Evolutionary conservation across 306 rosid genomes (phyloP), one percentile per base, ranked within the genome.

Genomic region (Astragalus membranaceus): DNA sequence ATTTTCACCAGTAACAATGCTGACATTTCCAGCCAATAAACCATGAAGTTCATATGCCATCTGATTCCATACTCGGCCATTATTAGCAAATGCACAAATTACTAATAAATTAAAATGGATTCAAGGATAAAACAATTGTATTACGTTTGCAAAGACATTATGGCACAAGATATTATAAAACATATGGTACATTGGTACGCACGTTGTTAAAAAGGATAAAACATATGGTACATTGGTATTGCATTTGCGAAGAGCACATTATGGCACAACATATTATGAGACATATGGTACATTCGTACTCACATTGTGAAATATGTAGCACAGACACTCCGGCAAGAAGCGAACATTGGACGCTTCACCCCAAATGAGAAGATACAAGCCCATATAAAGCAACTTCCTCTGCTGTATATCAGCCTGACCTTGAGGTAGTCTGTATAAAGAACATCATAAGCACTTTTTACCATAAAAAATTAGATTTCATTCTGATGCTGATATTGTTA

Each of bases 21-120:
- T 94, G 67, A 94, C 99, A 84, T 94, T 88, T 79, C 99, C 99
- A 80, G 99, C 99, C 91, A 94, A 77, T 59, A 94, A 73, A 42
- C 99, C 99, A 77, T 94, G 95, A 46, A 94, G 89, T 81, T 94
- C 99, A 77, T 88, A 87, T 49, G 99, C 99, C 96, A 94, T 94
- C 99, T 94, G 70, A 76, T 64, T 53, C 68, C 71, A 67, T 69
- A 48, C 63, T 54, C 52, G 74, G 53, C 48, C 74, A 35, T 50
- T 42, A 57, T 81, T 80, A 72, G 76, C 76, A 48, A 73, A 55
- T 12, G 41, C 69, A 66, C 14, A 69, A 72, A 47, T 30, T 42
- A 50, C 14, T 12, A 55, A 48, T 37, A 62, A 20, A 33, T 32
- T 62, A 20, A 53, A 37, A 57, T 53, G 10, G 3, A 71, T 32